These are phyloP conservation scores for Pilasporangium apinafurcum DNA, from an alignment of 352 stramenopile genomes.

Conservation along the genomic window DNA sequence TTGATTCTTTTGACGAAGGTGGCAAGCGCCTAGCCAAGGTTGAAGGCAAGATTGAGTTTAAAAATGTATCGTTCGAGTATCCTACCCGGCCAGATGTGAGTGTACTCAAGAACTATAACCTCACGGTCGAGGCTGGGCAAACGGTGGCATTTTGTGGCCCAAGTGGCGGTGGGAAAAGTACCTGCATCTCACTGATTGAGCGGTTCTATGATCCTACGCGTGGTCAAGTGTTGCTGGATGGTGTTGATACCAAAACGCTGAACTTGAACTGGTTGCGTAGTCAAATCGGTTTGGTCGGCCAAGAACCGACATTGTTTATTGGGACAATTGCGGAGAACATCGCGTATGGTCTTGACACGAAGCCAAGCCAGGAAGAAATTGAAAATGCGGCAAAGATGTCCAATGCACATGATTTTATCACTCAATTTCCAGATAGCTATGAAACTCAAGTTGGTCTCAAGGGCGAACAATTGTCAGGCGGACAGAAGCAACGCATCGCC, in stretches of 20 bases:
- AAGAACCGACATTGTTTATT: constrained; percentile 63
- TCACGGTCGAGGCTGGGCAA: constrained; percentile 13
- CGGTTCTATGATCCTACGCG: constrained; percentile 22
- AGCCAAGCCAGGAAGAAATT: constrained; percentile 33
- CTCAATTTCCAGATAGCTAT: constrained; percentile 70
- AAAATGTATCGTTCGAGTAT: constrained; percentile 15
- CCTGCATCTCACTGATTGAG: constrained; percentile 18
- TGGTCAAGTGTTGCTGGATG: constrained; percentile 15
- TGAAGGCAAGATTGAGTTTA: constrained; percentile 11
- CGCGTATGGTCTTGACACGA: constrained; percentile 22
- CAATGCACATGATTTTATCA: constrained; percentile 88
- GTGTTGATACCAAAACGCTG: constrained; percentile 6
- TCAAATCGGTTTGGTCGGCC: constrained; percentile 28
- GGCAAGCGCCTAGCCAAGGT: constrained; percentile 2
- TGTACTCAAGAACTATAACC: constrained; percentile 11
- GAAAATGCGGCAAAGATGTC: constrained; percentile 65
- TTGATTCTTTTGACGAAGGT: constrained; percentile 2
- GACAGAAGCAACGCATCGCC: constrained; percentile 94
- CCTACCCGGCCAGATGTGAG: constrained; percentile 11
- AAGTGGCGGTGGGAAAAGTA: constrained; percentile 21
- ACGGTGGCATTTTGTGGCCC: constrained; percentile 19
- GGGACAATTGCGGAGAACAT: constrained; percentile 40
- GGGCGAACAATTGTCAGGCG: constrained; percentile 57
- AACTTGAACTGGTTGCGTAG: constrained; percentile 18
- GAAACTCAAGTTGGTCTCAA: constrained; percentile 82